Evolutionary conservation across 2,329 filamentous ascomycete species (phyloP).

Genomic region (Fusarium duplospermum): DNA sequence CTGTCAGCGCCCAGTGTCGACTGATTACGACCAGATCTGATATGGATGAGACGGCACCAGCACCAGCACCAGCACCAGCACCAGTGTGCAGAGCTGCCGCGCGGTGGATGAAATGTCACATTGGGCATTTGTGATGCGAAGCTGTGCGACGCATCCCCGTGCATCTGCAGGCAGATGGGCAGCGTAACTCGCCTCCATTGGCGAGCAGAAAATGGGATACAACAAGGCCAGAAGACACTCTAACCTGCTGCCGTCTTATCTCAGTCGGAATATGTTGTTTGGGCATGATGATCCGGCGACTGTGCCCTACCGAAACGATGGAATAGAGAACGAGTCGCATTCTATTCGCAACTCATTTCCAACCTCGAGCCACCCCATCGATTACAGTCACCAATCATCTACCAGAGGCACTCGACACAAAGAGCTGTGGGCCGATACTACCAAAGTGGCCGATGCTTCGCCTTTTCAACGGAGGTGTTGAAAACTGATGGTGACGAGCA

Average conservation of each 20-base stretch:
- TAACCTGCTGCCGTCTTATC: constrained; percentile 13
- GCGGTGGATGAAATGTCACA: constrained; percentile 27
- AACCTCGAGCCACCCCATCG: not conserved
- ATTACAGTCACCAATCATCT: not conserved
- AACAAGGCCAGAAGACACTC: not conserved
- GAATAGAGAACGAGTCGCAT: not conserved
- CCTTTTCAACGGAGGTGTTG: not conserved
- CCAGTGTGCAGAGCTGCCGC: constrained; percentile 37
- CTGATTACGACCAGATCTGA: constrained; percentile 25
- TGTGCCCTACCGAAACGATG: not conserved
- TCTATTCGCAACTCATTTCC: not conserved
- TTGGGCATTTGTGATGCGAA: constrained; percentile 23
- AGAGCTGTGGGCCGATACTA: not conserved
- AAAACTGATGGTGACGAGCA: not conserved
- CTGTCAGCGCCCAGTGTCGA: constrained; percentile 25
- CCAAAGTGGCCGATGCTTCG: not conserved
- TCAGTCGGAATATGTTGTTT: not conserved
- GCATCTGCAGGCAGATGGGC: constrained; percentile 13
- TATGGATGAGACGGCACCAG: constrained; percentile 38
- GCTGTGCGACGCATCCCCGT: constrained; percentile 37
- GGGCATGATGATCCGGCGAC: not conserved
- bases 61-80: constrained; percentile 40
- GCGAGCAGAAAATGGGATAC: constrained; percentile 14
- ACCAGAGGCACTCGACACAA: not conserved
- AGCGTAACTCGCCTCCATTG: constrained; percentile 10